Percentiles rank a stretch among this genome's conserved stretches.
Evolutionary conservation across 352 stramenopile genomes (phyloP).

Genomic region (Aphanomyces invadans): DNA sequence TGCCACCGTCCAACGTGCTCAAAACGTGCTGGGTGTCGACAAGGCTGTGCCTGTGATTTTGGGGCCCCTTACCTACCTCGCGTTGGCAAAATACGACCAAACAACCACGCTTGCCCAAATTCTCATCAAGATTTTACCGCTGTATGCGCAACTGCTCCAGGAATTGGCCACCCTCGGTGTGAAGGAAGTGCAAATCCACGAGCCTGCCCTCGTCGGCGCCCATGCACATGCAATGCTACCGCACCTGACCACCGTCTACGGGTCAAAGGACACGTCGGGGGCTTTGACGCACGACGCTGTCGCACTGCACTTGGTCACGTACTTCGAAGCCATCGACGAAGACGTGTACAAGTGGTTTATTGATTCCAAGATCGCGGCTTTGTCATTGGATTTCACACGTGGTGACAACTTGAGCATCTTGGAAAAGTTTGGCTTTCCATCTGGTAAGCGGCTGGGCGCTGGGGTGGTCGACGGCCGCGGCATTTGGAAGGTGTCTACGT

Average conservation of each 20-base stretch:
- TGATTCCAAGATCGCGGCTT: slow-evolving; percentile 53
- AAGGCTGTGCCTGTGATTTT: slow-evolving; percentile 79
- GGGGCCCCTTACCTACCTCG: slow-evolving; percentile 74
- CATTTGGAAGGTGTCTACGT: slow-evolving; percentile 85
- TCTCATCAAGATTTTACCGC: slow-evolving; percentile 60
- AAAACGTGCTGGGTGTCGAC: slow-evolving; percentile 66
- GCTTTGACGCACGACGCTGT: slow-evolving; percentile 56
- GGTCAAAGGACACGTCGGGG: slow-evolving; percentile 40
- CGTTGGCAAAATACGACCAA: slow-evolving; percentile 75
- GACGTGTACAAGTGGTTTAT: slow-evolving; percentile 87
- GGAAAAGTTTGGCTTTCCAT: slow-evolving; percentile 79
- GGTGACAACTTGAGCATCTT: slow-evolving; percentile 78
- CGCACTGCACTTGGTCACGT: slow-evolving; percentile 70
- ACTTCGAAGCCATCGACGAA: slow-evolving; percentile 86
- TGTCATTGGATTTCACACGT: slow-evolving; percentile 90
- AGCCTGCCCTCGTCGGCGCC: slow-evolving; percentile 82
- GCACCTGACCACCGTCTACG: slow-evolving; percentile 61
- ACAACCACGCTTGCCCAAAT: slow-evolving; percentile 52
- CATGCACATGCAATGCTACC: slow-evolving; percentile 45
- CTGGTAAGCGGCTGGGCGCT: slow-evolving; percentile 76
- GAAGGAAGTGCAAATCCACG: slow-evolving; percentile 85
- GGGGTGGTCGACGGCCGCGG: slow-evolving; percentile 87
- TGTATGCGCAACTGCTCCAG: slow-evolving; percentile 70
- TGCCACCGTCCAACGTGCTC: slow-evolving; percentile 59
- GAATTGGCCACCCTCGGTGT: slow-evolving; percentile 70